Conservation (phyloP, 2,329 filamentous ascomycete genomes). For the Pyrenochaeta sp. region DNA sequence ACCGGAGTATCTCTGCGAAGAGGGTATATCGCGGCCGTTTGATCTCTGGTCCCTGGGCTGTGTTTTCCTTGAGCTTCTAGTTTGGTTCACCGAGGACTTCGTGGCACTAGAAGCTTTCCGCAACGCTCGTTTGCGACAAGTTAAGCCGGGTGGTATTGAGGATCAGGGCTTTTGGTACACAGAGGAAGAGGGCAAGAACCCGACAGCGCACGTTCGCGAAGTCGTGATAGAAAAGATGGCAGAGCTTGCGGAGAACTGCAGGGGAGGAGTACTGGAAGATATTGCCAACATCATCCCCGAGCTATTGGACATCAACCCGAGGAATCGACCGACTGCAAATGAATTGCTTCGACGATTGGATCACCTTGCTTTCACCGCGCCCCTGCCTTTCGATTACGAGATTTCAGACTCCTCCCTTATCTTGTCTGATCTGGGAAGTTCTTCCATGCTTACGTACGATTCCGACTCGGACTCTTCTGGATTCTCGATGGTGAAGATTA, state of each 20-base stretch:
- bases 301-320: slow-evolving; percentile 1
- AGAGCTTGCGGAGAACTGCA: background rate
- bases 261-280: background rate
- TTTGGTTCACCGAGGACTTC: slow-evolving; percentile 27
- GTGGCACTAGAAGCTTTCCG: background rate
- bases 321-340: background rate
- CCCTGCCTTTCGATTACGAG: background rate
- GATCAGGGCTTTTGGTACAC: slow-evolving; percentile 5
- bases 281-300: slow-evolving; percentile 3
- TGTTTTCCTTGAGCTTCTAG: slow-evolving; percentile 27
- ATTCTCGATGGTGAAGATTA: slow-evolving; percentile 1
- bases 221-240: background rate
- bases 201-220: background rate
- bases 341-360: background rate
- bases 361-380: slow-evolving; percentile 1
- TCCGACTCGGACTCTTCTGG: slow-evolving; percentile 3
- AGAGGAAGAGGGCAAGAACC: background rate
- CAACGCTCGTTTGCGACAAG: background rate
- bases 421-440: background rate
- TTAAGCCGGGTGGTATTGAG: background rate
- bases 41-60: slow-evolving; percentile 52
- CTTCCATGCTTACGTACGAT: background rate
- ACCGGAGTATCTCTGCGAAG: slow-evolving; percentile 4
- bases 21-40: slow-evolving; percentile 14
- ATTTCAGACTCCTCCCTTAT: background rate